Evolutionary conservation across 2,329 filamentous ascomycete species (phyloP), one percentile per base, ranked within the genome.

Genomic region (Penicillium olsonii): DNA sequence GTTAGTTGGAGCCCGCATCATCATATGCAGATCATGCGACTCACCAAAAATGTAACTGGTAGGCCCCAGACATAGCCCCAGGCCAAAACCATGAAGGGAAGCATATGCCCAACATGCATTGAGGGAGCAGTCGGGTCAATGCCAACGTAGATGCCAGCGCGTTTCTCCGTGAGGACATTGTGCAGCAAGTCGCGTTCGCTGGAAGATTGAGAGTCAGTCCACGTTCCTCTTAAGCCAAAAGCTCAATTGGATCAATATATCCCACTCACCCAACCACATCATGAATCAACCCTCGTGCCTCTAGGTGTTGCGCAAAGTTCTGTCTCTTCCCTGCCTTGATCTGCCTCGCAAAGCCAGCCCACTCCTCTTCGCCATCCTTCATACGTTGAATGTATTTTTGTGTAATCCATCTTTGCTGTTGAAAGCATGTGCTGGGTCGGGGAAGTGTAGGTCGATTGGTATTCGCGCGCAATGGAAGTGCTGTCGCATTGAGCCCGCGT

Each of bases 121-220:
- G 76, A 78, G 2, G 75, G 72, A 10, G 73, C 76, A 4, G 76
- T 79, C 33, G 76, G 76, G 51, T 79, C 76, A 18, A 79, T 66
- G 49, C 76, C 76, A 20, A 68, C 72, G 53, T 79, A 79, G 20
- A 75, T 64, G 11, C 76, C 76, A 15, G 71, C 65, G 50, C 76
- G 63, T 52, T 75, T 76, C 48, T 76, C 64, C 5, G 69, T 76
- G 38, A 78, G 68, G 9, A 78, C 45, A 27, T 63, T 63, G 45
- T 78, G 67, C 37, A 78, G 56, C 17, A 72, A 60, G 27, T 76
- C 69, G 37, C 72, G 68, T 45, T 74, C 68, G 18, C 75, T 75
- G 45, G 2, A 34, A 22, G 8, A 42, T 24, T 17, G n/a, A 20
- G 42, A 57, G 54, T 56, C 17, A 53, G 38, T 20, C 17, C 12